phyloP scores from a whole-genome alignment of 1,139 yeast species.

The Saccharomycopsis hybrid region DNA sequence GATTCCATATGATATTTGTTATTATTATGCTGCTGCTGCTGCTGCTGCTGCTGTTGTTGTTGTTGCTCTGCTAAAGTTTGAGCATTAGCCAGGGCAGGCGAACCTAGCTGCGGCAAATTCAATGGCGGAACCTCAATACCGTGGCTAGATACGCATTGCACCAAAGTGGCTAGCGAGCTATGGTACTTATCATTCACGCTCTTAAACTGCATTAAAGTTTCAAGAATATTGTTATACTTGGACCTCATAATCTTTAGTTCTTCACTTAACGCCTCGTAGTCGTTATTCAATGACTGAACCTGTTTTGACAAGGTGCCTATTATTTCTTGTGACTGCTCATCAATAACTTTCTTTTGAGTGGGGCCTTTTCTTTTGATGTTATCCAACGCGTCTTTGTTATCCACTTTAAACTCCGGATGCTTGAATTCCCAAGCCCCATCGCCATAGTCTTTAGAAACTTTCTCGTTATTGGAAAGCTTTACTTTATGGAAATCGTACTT shows the following conservation, averaged over 20 bases:
- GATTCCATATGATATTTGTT: no score
- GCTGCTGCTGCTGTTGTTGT: constrained; percentile 6
- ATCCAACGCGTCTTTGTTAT: constrained; percentile 66
- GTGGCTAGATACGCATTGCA: constrained; percentile 43
- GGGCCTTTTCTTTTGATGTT: constrained; percentile 81
- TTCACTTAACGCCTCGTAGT: constrained; percentile 35
- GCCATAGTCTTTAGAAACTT: constrained; percentile 52
- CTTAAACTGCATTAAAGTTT: constrained; percentile 50
- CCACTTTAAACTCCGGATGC: constrained; percentile 78
- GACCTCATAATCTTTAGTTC: constrained; percentile 44
- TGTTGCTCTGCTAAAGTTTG: no score
- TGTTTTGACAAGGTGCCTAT: constrained; percentile 37
- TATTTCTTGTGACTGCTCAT: constrained; percentile 25
- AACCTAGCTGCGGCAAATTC: constrained; percentile 46
- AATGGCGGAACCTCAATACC: constrained; percentile 66
- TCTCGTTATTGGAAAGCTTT: constrained; percentile 39
- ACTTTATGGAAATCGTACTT: constrained; percentile 97
- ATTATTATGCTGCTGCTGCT: not conserved
- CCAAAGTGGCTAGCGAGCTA: constrained; percentile 43
- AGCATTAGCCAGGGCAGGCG: not conserved
- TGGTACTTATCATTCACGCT: constrained; percentile 51
- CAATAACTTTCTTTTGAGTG: constrained; percentile 38
- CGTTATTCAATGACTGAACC: constrained; percentile 36
- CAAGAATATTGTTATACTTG: constrained; percentile 60
- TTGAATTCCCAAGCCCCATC: constrained; percentile 92